phyloP scores from a whole-genome alignment of 2,329 filamentous ascomycete genomes.

The Penicillium psychrosexuale region DNA sequence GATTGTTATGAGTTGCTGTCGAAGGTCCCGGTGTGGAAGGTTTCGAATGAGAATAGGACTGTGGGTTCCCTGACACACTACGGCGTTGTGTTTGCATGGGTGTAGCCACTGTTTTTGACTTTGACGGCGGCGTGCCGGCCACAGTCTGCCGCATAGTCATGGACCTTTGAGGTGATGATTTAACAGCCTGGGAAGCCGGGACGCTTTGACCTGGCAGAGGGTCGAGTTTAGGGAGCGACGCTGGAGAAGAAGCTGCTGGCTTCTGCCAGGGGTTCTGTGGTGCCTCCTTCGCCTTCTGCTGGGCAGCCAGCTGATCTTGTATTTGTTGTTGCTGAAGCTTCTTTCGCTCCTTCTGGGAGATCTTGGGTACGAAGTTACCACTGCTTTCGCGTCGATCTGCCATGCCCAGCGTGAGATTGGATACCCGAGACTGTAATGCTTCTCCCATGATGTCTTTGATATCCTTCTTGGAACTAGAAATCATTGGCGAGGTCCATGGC shows the following conservation, averaged over 20 bases:
- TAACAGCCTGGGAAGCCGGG: slow-evolving; percentile 16
- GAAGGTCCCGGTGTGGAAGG: slow-evolving; percentile 30
- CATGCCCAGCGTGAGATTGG: slow-evolving; percentile 53
- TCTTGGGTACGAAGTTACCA: slow-evolving; percentile 52
- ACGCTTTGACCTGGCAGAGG: slow-evolving; percentile 40
- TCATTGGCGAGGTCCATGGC: slow-evolving; percentile 54
- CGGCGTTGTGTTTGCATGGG: slow-evolving; percentile 49
- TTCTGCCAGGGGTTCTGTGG: slow-evolving; percentile 64
- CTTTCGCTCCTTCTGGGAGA: slow-evolving; percentile 92
- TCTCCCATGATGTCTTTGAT: slow-evolving; percentile 74
- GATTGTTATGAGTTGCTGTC: slow-evolving; percentile 20
- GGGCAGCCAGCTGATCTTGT: slow-evolving; percentile 40
- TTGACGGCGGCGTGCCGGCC: slow-evolving; percentile 42
- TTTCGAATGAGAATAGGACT: slow-evolving; percentile 13
- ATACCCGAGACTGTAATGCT: slow-evolving; percentile 50
- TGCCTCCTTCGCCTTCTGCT: slow-evolving; percentile 36
- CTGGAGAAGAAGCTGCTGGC: slow-evolving; percentile 16
- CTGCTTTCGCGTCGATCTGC: slow-evolving; percentile 45
- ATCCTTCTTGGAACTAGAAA: slow-evolving; percentile 64
- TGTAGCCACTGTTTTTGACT: slow-evolving; percentile 29
- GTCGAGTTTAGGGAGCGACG: slow-evolving; percentile 15
- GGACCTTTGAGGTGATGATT: slow-evolving; percentile 38
- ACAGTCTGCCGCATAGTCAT: slow-evolving; percentile 63
- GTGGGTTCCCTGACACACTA: slow-evolving; percentile 23
- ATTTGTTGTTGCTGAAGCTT: slow-evolving; percentile 68